Evolutionary conservation across 306 rosid species (phyloP).

Genomic region (Gynostemma pentaphyllum): DNA sequence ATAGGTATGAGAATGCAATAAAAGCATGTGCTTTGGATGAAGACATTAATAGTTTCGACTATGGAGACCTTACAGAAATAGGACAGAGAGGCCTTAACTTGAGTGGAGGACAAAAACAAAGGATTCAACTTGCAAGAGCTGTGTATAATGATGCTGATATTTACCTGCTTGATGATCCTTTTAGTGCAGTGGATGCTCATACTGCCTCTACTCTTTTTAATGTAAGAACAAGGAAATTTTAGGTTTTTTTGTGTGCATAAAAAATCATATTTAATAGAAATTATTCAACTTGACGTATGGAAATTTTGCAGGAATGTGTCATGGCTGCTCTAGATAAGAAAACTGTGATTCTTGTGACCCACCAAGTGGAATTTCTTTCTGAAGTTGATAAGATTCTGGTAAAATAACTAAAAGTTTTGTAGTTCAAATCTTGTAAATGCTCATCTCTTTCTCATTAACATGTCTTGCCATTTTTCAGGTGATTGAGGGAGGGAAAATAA

Average conservation of each 20-base stretch:
- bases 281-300: background rate
- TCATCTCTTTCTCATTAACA: background rate
- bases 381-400: conserved; percentile 59
- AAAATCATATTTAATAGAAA: background rate
- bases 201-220: conserved; percentile 56
- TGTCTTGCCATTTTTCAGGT: conserved; percentile 34
- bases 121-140: conserved; percentile 79
- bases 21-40: conserved; percentile 60
- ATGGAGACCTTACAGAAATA: conserved; percentile 80
- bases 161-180: conserved; percentile 71
- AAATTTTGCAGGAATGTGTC: conserved; percentile 52
- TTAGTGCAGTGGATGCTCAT: conserved; percentile 85
- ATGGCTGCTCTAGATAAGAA: conserved; percentile 45
- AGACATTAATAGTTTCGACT: conserved; percentile 45
- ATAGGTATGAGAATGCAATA: conserved; percentile 42
- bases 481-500: conserved; percentile 45
- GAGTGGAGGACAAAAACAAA: conserved; percentile 91
- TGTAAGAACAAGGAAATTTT: conserved; percentile 22
- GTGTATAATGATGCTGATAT: conserved; percentile 66
- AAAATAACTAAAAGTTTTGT: background rate
- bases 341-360: conserved; percentile 68
- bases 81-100: conserved; percentile 82
- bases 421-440: background rate
- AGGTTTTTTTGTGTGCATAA: background rate
- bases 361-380: conserved; percentile 76